Conservation (phyloP, 768 basidiomycete species). For the Boletus subparvulus region DNA sequence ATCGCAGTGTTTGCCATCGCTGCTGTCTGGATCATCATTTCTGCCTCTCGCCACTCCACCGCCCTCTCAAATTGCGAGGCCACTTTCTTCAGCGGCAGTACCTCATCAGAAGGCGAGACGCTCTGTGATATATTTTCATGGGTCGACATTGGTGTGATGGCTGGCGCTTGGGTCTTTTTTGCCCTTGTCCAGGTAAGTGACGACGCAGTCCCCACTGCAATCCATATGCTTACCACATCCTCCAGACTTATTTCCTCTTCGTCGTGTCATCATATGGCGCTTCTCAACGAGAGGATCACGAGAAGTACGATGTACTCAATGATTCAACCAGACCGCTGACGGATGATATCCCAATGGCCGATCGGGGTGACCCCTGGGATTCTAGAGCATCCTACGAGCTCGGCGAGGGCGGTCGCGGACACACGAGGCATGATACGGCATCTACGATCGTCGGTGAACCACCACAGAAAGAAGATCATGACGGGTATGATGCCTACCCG, state of each 20-base stretch:
- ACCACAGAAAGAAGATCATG: conserved; percentile 44
- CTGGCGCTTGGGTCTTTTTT: conserved; percentile 79
- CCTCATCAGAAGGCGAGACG: conserved; percentile 54
- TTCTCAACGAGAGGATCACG: conserved; percentile 77
- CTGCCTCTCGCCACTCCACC: conserved; percentile 70
- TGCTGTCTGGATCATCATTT: conserved; percentile 79
- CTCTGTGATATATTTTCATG: conserved; percentile 91
- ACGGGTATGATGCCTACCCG: conserved; percentile 24
- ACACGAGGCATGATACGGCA: conserved; percentile 58
- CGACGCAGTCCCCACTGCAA: background rate
- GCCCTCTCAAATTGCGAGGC: conserved; percentile 67
- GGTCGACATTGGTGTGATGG: conserved; percentile 92
- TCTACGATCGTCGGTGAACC: conserved; percentile 56
- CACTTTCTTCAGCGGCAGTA: conserved; percentile 49
- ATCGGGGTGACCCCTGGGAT: conserved; percentile 72
- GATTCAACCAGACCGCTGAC: conserved; percentile 54
- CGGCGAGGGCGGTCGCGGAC: conserved; percentile 41
- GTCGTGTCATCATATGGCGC: conserved; percentile 64
- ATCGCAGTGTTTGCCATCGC: conserved; percentile 70
- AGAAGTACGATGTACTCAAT: conserved; percentile 73
- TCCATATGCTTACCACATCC: background rate
- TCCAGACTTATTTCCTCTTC: conserved; percentile 49
- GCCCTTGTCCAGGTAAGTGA: conserved; percentile 69
- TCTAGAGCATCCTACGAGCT: conserved; percentile 49
- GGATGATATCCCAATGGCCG: conserved; percentile 61